Evolutionary conservation across 2,329 filamentous ascomycete genomes (phyloP).

Genomic region (Orbilia javanica): DNA sequence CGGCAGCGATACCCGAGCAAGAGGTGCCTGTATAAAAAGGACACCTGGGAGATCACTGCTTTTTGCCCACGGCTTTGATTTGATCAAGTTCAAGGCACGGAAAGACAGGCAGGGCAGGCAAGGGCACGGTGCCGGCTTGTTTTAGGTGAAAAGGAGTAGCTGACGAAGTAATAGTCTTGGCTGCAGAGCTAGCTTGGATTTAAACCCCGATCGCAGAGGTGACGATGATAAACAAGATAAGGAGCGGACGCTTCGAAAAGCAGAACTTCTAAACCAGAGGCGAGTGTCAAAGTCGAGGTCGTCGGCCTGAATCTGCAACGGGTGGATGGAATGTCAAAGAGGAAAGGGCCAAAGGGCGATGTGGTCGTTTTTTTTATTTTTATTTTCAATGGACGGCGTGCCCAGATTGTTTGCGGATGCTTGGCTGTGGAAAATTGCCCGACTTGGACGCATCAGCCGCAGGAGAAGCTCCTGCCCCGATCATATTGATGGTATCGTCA

Average conservation of each 20-base stretch:
- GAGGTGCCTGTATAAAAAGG: constrained; percentile 28
- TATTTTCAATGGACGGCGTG: background rate
- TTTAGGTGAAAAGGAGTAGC: constrained; percentile 16
- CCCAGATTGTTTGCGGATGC: constrained; percentile 12
- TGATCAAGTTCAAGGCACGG: background rate
- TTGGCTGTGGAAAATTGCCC: constrained; percentile 15
- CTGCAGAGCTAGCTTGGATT: background rate
- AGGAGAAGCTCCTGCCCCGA: background rate
- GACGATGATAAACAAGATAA: background rate
- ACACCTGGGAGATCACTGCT: constrained; percentile 13
- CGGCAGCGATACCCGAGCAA: constrained; percentile 32
- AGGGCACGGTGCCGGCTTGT: background rate
- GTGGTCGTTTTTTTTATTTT: background rate
- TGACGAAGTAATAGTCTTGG: constrained; percentile 16
- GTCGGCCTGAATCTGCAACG: background rate
- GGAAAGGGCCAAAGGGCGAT: background rate
- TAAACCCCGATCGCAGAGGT: background rate
- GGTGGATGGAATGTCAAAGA: background rate
- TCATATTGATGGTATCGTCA: background rate
- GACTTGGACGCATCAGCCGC: constrained; percentile 22
- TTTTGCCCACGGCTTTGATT: constrained; percentile 6
- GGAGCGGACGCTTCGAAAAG: constrained; percentile 52
- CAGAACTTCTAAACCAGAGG: background rate
- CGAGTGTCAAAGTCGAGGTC: background rate
- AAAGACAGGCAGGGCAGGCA: background rate